These are phyloP conservation scores for Angomonas ambiguus DNA, from an alignment of 208 protist species.

Conservation along the genomic window DNA sequence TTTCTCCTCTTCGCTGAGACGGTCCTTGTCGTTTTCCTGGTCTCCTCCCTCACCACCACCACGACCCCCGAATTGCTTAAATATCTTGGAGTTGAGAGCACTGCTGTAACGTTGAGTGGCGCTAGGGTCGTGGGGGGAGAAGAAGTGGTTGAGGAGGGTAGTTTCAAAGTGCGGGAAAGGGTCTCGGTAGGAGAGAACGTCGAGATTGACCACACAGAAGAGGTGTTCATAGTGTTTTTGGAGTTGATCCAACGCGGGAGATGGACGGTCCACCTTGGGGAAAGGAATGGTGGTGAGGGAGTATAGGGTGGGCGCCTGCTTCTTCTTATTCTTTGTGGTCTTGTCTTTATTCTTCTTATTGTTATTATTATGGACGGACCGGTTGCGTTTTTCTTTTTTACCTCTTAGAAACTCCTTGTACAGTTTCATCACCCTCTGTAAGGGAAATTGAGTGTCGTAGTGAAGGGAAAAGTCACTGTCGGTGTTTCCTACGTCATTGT, in stretches of 20 bases:
- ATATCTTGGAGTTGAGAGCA: neutral
- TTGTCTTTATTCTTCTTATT: too few relatives aligned
- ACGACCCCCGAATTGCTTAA: neutral
- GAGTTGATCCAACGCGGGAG: conserved; percentile 8
- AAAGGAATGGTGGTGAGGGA: conserved; percentile 32
- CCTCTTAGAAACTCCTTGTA: neutral
- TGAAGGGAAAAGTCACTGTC: neutral
- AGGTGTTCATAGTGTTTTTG: conserved; percentile 27
- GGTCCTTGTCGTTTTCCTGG: neutral
- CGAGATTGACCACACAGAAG: conserved; percentile 37
- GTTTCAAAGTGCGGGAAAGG: conserved; percentile 21
- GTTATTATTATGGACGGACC: too few relatives aligned
- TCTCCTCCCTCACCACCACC: too few relatives aligned
- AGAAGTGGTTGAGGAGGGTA: conserved; percentile 10
- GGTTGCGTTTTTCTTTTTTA: neutral
- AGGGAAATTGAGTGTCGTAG: neutral
- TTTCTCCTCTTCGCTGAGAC: conserved; percentile 4
- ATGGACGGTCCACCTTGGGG: neutral
- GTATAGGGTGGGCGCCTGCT: conserved; percentile 15
- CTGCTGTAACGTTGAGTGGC: neutral
- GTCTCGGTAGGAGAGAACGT: conserved; percentile 29
- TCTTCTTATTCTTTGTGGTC: conserved; percentile 12
- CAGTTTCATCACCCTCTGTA: neutral
- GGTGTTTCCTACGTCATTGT: conserved; percentile 71
- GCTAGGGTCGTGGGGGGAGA: neutral